phyloP scores from a whole-genome alignment of 768 basidiomycete species.

The Neoboletus magnificus region DNA sequence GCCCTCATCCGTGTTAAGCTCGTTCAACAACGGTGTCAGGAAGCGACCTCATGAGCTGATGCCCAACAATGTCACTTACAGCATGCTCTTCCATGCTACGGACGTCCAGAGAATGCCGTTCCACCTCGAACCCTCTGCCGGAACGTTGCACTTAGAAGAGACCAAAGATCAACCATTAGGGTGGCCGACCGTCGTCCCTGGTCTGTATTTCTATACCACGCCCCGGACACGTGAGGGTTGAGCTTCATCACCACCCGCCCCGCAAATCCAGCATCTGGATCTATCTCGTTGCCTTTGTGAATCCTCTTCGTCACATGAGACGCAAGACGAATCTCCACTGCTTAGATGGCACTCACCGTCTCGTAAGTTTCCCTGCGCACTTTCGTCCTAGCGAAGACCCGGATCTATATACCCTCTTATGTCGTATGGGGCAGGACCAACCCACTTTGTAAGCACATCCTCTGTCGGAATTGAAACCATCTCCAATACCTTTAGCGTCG shows the following conservation, averaged over 20 bases:
- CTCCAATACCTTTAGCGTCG: slow-evolving; percentile 21
- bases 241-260: too few relatives aligned
- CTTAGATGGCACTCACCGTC: slow-evolving; percentile 7
- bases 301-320: too few relatives aligned
- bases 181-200: too few relatives aligned
- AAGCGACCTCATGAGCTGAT: slow-evolving; percentile 30
- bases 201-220: too few relatives aligned
- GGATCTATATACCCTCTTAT: too few relatives aligned
- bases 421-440: slow-evolving; percentile 12
- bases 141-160: slow-evolving; percentile 33
- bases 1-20: slow-evolving; percentile 42
- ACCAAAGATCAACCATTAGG: slow-evolving; percentile 13
- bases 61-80: slow-evolving; percentile 46
- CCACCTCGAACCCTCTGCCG: slow-evolving; percentile 42
- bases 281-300: too few relatives aligned
- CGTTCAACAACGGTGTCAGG: slow-evolving; percentile 27
- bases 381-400: too few relatives aligned
- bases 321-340: neutral
- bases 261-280: too few relatives aligned
- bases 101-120: slow-evolving; percentile 22
- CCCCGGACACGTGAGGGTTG: too few relatives aligned
- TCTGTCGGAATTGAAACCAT: slow-evolving; percentile 15
- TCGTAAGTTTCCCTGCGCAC: slow-evolving; percentile 23
- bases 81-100: slow-evolving; percentile 37
- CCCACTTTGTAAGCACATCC: neutral